Evolutionary conservation across 2,329 filamentous ascomycete genomes (phyloP).

Genomic region (Pseudopithomyces chartarum): DNA sequence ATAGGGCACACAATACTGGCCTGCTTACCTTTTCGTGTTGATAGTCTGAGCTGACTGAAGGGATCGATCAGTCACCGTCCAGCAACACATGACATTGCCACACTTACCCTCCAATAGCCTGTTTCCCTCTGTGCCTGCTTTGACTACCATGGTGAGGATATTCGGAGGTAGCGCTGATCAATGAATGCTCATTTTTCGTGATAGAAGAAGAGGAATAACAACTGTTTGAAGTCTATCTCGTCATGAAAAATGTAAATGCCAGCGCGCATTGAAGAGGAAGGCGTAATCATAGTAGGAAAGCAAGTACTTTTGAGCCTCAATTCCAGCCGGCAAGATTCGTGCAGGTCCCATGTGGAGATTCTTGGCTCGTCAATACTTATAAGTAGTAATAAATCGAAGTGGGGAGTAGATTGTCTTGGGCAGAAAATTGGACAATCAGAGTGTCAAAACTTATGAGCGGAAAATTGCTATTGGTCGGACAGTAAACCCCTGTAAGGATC

Average conservation of each 20-base stretch:
- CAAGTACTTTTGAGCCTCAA: slow-evolving; percentile 14
- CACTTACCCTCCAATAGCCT: slow-evolving; percentile 22
- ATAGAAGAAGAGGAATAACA: too few species aligned
- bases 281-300: neutral
- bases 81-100: neutral
- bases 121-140: slow-evolving; percentile 17
- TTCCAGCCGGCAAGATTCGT: slow-evolving; percentile 3
- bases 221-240: neutral
- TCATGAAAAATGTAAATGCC: neutral
- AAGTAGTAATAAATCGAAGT: slow-evolving; percentile 18
- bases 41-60: neutral
- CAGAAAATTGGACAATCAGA: slow-evolving; percentile 8
- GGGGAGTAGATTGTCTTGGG: slow-evolving; percentile 17
- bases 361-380: slow-evolving; percentile 10
- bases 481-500: neutral
- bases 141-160: slow-evolving; percentile 9
- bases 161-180: slow-evolving; percentile 4
- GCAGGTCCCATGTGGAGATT: slow-evolving; percentile 10
- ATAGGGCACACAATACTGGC: neutral
- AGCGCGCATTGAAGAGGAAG: neutral
- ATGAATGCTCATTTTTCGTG: neutral
- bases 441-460: slow-evolving; percentile 11
- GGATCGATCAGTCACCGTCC: neutral
- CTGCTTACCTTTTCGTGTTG: slow-evolving; percentile 12
- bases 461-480: slow-evolving; percentile 15